Conservation (phyloP, 805 yeast species). For the Wickerhamomyces strasburgensis region DNA sequence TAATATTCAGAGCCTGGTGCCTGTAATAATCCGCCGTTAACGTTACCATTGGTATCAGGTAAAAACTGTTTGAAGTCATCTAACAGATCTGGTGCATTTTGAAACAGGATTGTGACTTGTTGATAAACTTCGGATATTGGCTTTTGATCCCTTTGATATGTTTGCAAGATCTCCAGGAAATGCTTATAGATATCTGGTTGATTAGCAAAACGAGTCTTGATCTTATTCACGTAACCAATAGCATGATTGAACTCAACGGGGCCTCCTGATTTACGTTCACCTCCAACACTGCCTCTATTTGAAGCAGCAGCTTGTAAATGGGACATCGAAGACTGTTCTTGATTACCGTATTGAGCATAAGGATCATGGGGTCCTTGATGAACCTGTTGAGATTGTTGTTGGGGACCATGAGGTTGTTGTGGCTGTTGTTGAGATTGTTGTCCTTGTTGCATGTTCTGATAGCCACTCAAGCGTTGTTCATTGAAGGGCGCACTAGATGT, state of each 20-base stretch:
- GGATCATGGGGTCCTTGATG: conserved; percentile 11
- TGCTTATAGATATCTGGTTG: conserved; percentile 96
- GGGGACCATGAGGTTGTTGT: conserved; percentile 17
- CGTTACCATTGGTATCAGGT: conserved; percentile 55
- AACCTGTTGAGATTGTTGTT: conserved; percentile 17
- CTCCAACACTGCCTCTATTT: conserved; percentile 20
- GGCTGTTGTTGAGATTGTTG: conserved; percentile 21
- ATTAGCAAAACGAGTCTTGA: conserved; percentile 85
- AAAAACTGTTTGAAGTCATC: conserved; percentile 94
- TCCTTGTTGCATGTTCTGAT: conserved; percentile 1
- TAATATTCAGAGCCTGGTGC: conserved; percentile 24
- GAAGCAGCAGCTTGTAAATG: conserved; percentile 37
- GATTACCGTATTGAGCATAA: conserved; percentile 8
- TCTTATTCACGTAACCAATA: conserved; percentile 91
- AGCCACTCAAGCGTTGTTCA: conserved; percentile 6
- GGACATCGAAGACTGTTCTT: conserved; percentile 25
- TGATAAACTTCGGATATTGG: conserved; percentile 94
- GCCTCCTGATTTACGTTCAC: conserved; percentile 31
- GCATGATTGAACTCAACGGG: conserved; percentile 98
- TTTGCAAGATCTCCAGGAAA: conserved; percentile 90
- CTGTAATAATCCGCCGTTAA: conserved; percentile 17
- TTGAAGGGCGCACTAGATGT: conserved; percentile 5
- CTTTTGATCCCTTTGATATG: conserved; percentile 93
- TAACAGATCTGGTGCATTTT: conserved; percentile 88
- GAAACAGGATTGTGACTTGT: conserved; percentile 84